Evolutionary conservation across 2,329 filamentous ascomycete genomes (phyloP).

Genomic region (Phyllosticta capitalensis): DNA sequence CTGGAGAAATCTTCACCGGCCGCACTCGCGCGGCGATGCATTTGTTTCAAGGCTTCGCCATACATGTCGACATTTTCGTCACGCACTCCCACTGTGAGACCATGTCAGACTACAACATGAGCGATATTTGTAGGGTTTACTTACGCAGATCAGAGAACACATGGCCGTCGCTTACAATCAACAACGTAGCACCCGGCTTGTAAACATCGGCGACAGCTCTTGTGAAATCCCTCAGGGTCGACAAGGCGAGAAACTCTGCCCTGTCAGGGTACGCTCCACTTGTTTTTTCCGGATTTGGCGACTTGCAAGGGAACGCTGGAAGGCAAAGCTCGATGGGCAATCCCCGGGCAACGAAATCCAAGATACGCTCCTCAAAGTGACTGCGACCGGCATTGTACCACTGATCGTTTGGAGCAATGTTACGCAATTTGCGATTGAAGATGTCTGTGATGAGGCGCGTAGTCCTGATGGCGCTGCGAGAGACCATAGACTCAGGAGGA

Average conservation of each 20-base stretch:
- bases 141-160: conserved; percentile 34
- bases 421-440: conserved; percentile 22
- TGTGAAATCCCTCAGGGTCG: conserved; percentile 32
- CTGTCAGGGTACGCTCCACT: conserved; percentile 38
- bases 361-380: conserved; percentile 17
- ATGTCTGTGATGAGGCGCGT: conserved; percentile 18
- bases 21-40: conserved; percentile 25
- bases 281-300: conserved; percentile 48
- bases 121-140: conserved; percentile 2
- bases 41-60: conserved; percentile 27
- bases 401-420: conserved; percentile 21
- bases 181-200: conserved; percentile 30
- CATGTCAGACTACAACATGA: background rate
- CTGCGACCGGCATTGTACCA: conserved; percentile 20
- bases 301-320: conserved; percentile 55
- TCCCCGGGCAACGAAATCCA: conserved; percentile 16
- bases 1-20: conserved; percentile 16
- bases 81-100: conserved; percentile 21
- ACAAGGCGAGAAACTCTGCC: conserved; percentile 34
- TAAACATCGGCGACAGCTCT: conserved; percentile 31
- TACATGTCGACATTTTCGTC: conserved; percentile 38
- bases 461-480: conserved; percentile 15
- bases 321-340: conserved; percentile 28
- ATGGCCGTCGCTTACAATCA: conserved; percentile 36
- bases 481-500: conserved; percentile 2